Evolutionary conservation across 495 filamentous ascomycete species (phyloP).

Genomic region (Astrocystis sublimbata): DNA sequence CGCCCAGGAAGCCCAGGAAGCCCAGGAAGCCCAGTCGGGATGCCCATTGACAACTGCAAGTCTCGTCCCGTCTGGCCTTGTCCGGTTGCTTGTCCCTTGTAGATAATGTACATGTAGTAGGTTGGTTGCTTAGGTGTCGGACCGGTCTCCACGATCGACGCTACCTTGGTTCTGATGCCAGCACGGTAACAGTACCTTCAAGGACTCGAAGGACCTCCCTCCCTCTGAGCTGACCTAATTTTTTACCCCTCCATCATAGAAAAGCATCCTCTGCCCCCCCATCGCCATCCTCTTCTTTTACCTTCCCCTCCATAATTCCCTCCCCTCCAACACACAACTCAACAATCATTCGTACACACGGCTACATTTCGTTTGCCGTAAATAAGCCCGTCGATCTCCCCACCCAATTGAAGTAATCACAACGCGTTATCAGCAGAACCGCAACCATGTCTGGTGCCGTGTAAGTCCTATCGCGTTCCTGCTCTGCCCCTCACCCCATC

Average conservation of each 20-base stretch:
- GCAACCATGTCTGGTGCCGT: constrained; percentile 54
- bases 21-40: too few species aligned
- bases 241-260: constrained; percentile 27
- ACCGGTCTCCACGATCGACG: constrained; percentile 17
- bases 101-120: too few species aligned
- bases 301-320: constrained; percentile 22
- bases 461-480: constrained; percentile 48
- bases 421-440: constrained; percentile 19
- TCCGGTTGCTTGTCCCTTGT: constrained; percentile 20
- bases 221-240: constrained; percentile 22
- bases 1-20: too few species aligned
- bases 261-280: constrained; percentile 31
- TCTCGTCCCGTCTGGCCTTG: too few species aligned
- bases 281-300: constrained; percentile 22
- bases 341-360: background rate
- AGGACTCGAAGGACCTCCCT: too few species aligned
- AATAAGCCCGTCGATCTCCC: constrained; percentile 16
- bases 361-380: constrained; percentile 10
- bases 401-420: constrained; percentile 24
- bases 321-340: constrained; percentile 18
- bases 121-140: too few species aligned
- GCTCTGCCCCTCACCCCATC: constrained; percentile 19
- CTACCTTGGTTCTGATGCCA: constrained; percentile 18
- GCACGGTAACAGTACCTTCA: too few species aligned
- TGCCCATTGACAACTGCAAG: too few species aligned